Conservation (phyloP, 495 filamentous ascomycete genomes). For the Aspergillus biplanus region DNA sequence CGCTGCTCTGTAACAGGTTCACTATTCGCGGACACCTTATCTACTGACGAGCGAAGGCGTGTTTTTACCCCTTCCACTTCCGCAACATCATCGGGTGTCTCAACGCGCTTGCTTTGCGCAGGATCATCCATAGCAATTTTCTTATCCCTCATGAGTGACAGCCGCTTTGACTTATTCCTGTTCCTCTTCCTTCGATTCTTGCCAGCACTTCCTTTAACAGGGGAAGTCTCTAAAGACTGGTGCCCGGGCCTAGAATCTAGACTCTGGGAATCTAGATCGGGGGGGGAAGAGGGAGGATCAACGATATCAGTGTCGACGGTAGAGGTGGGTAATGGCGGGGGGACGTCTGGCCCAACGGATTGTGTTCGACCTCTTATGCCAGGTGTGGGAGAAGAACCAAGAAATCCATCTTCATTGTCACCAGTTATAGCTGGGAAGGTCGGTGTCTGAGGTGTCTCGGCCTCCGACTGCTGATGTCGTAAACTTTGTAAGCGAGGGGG, state of each 20-base stretch:
- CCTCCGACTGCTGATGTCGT: slow-evolving; percentile 23
- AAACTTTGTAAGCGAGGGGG: slow-evolving; percentile 36
- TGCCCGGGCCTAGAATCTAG: slow-evolving; percentile 26
- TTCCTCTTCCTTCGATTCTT: slow-evolving; percentile 25
- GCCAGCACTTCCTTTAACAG: slow-evolving; percentile 10
- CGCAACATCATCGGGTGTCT: slow-evolving; percentile 15
- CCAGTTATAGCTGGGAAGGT: slow-evolving; percentile 43
- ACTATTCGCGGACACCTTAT: slow-evolving; percentile 21
- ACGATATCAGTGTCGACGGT: slow-evolving; percentile 23
- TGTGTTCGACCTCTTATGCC: slow-evolving; percentile 46
- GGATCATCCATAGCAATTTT: slow-evolving; percentile 1
- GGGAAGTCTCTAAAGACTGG: slow-evolving; percentile 1
- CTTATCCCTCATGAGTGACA: slow-evolving; percentile 11
- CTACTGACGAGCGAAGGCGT: slow-evolving; percentile 36
- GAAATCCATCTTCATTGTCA: slow-evolving; percentile 60
- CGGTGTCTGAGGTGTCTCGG: slow-evolving; percentile 51
- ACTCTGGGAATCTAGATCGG: slow-evolving; percentile 33
- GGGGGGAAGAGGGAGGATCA: slow-evolving; percentile 48
- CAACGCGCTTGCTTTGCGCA: slow-evolving; percentile 4
- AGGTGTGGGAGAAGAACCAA: slow-evolving; percentile 85
- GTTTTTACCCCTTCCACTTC: slow-evolving; percentile 30
- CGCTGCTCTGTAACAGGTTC: slow-evolving; percentile 7
- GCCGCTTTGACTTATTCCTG: slow-evolving; percentile 20
- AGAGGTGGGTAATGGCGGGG: slow-evolving; percentile 23
- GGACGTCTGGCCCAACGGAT: slow-evolving; percentile 24